Evolutionary conservation across 169 alveolate species (phyloP).

Genomic region (Plasmodium inui): DNA sequence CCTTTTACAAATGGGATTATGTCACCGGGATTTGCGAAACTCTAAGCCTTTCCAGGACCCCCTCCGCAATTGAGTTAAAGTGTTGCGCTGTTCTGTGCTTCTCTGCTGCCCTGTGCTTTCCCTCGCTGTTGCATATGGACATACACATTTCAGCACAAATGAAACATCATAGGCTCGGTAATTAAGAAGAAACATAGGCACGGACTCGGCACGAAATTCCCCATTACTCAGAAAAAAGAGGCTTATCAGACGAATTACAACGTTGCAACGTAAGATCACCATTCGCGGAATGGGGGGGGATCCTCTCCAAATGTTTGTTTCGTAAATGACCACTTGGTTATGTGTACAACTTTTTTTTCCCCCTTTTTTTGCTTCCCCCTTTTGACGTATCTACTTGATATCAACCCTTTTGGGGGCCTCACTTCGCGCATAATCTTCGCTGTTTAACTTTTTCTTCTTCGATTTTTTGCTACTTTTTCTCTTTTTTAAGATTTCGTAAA

Average conservation of each 20-base stretch:
- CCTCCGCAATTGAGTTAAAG: background rate
- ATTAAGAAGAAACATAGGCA: background rate
- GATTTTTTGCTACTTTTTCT: constrained; percentile 11
- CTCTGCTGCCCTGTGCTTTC: background rate
- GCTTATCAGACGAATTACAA: background rate
- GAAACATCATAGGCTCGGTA: background rate
- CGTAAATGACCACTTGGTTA: background rate
- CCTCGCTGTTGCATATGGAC: background rate
- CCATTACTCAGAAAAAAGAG: background rate
- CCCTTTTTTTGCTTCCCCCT: background rate
- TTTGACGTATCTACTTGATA: constrained; percentile 11
- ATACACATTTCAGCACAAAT: background rate
- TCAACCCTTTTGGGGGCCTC: constrained; percentile 41
- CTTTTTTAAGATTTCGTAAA: constrained; percentile 16
- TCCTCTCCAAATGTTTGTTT: background rate
- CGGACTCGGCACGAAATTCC: background rate
- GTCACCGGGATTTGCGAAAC: background rate
- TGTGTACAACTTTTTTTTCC: background rate
- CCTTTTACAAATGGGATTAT: background rate
- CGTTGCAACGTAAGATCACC: background rate
- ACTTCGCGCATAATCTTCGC: background rate
- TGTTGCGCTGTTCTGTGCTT: background rate
- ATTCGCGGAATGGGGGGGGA: background rate
- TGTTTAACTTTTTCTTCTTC: constrained; percentile 19
- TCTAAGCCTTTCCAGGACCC: background rate